phyloP scores from a whole-genome alignment of 305 asterid species.

The Solanum hybrid region DNA sequence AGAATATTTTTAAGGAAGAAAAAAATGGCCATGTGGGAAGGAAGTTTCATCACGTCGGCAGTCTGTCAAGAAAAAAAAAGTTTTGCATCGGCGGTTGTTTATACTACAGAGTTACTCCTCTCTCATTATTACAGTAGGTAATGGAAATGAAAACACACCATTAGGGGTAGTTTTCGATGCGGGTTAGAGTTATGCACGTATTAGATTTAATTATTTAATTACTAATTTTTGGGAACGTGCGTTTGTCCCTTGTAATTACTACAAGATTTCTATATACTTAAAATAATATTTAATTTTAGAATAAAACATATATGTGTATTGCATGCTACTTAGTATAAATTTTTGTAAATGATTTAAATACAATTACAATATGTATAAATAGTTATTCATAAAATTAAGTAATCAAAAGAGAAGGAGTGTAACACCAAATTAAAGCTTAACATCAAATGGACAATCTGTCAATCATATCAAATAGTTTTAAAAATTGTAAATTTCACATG shows the following conservation, averaged over 20 bases:
- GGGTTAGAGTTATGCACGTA: not conserved
- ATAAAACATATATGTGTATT: not conserved
- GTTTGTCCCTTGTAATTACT: not conserved
- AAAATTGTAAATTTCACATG: too few relatives aligned
- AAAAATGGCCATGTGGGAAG: constrained; percentile 1
- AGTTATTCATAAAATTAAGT: not conserved
- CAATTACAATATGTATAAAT: too few relatives aligned
- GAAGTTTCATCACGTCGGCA: constrained; percentile 4
- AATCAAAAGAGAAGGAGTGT: not conserved
- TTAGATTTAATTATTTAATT: too few relatives aligned
- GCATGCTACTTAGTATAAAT: too few relatives aligned
- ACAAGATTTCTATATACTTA: too few relatives aligned
- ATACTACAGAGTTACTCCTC: not conserved
- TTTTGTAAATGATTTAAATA: too few relatives aligned
- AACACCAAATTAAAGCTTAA: too few relatives aligned
- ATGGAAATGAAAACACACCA: not conserved
- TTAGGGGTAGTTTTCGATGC: not conserved
- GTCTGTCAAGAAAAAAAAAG: not conserved
- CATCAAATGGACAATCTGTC: not conserved
- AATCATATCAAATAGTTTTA: not conserved
- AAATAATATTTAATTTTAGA: too few relatives aligned
- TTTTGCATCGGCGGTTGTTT: not conserved
- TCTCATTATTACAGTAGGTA: not conserved
- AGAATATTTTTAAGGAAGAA: not conserved
- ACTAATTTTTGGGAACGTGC: not conserved